A percentile compares a stretch with the other conserved stretches of the same genome.
phyloP scores from a whole-genome alignment of 148 eudicot genomes.

The Vaccinium myrtillus region DNA sequence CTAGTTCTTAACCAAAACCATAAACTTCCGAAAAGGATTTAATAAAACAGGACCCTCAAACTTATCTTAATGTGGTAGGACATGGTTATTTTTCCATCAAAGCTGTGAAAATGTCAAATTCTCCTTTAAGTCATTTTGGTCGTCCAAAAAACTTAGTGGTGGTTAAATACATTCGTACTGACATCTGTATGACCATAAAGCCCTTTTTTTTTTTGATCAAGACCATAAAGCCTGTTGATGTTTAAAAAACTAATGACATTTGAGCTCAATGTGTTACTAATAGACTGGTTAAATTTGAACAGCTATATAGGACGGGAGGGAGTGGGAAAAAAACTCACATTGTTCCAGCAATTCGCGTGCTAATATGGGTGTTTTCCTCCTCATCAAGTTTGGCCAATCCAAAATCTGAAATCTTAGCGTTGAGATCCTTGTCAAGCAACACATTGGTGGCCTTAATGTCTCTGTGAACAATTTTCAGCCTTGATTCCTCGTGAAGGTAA shows the following conservation, averaged over 20 bases:
- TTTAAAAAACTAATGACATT: background rate
- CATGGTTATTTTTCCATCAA: background rate
- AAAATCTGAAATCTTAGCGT: conserved; percentile 79
- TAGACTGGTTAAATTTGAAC: background rate
- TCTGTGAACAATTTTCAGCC: conserved; percentile 68
- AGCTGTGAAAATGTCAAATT: background rate
- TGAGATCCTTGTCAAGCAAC: conserved; percentile 77
- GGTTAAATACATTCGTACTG: background rate
- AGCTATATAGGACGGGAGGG: background rate
- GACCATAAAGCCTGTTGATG: background rate
- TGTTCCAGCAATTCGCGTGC: conserved; percentile 81
- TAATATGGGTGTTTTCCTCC: conserved; percentile 73
- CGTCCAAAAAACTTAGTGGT: background rate
- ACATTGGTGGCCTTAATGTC: conserved; percentile 88
- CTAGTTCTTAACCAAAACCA: background rate
- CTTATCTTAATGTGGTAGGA: background rate
- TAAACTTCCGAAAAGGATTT: background rate
- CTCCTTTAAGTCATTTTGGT: background rate
- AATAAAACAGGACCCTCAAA: background rate
- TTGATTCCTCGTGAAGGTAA: conserved; percentile 67
- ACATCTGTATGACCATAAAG: background rate
- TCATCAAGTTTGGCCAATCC: conserved; percentile 90
- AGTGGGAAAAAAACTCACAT: conserved; percentile 41
- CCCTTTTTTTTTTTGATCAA: background rate
- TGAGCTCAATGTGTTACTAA: background rate